These are phyloP conservation scores for Colletotrichum trifolii DNA, from an alignment of 2,329 filamentous ascomycete genomes.

Conservation along the genomic window DNA sequence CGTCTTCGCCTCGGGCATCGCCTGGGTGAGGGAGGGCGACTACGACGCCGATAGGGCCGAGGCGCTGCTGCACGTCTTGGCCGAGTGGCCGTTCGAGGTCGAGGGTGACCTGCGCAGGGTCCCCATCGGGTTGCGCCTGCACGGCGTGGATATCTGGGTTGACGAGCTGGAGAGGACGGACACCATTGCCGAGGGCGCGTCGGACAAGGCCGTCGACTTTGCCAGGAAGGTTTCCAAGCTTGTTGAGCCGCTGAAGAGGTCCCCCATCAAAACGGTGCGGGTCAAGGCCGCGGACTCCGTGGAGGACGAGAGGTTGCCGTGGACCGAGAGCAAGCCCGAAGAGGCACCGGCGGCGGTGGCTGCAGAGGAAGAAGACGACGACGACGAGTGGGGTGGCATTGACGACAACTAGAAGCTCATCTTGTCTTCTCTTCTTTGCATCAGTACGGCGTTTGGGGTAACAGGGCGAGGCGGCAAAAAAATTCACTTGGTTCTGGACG, in stretches of 20 bases:
- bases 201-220: conserved; percentile 56
- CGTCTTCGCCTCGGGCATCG: conserved; percentile 79
- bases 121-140: conserved; percentile 86
- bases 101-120: conserved; percentile 62
- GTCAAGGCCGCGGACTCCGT: conserved; percentile 76
- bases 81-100: conserved; percentile 54
- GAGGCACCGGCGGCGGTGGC: conserved; percentile 47
- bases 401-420: conserved; percentile 28
- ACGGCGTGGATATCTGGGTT: conserved; percentile 90
- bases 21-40: conserved; percentile 49
- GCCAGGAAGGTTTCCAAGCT: conserved; percentile 64
- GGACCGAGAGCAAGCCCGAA: conserved; percentile 59
- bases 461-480: conserved; percentile 14
- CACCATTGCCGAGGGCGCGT: conserved; percentile 55
- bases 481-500: conserved; percentile 6
- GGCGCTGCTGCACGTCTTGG: conserved; percentile 49
- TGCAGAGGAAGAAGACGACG: conserved; percentile 50
- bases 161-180: conserved; percentile 85
- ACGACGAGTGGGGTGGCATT: conserved; percentile 42
- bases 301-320: conserved; percentile 78
- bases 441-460: conserved; percentile 29
- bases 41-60: conserved; percentile 47
- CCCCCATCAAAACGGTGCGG: conserved; percentile 78
- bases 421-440: conserved; percentile 20
- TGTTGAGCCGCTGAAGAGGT: conserved; percentile 66